Base-by-base conservation (phyloP, 2,329 filamentous ascomycete genomes). In the Dactylellina parvicollis region DNA sequence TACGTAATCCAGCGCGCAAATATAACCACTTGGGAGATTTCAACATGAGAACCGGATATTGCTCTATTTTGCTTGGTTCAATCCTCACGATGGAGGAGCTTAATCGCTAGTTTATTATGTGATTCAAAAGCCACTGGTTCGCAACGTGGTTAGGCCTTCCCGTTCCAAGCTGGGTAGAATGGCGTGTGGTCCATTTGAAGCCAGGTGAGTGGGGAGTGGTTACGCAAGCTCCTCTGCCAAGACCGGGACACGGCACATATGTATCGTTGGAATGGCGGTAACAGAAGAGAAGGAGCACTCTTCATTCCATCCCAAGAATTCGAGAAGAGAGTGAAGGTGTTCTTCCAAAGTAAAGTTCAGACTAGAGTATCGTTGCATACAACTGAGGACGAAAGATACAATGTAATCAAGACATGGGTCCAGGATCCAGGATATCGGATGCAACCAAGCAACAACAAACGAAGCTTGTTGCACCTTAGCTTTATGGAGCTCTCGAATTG, bases 161-260 rank as follows among this genome's bases (percentile, higher is more conserved):
- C 36, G 10, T 65, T 65, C 40, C 38, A 56, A 34, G 24, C 44
- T 56, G 28, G 60, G 18, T 28, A n/a, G 12, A 12, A 10, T 18
- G 20, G 52, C 24, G 34, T 46, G 18, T 52, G 32, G 52, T 46
- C 62, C 52, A 38, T 49, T 40, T 52, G 30, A 32, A 67, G 62
- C 38, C n/a, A 64, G 59, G 44, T 26, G 30, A 42, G 34, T 50
- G 44, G 44, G 18, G 46, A 32, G 22, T 9, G 20, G 62, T 67
- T 67, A 67, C 62, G 62, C 62, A 67, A 67, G 62, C 62, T 40
- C 42, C 9, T 16, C 7, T 28, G 62, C 62, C 52, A 67, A 67
- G 62, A 24, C 38, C 52, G 62, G 62, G 36, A 59, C 30, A 36
- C 62, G 61, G 54, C 62, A 67, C 52, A 26, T n/a, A n/a, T n/a